Evolutionary conservation across 257 asterid genomes (phyloP), one percentile per base, ranked within the genome.

Genomic region (Scutellaria minor): DNA sequence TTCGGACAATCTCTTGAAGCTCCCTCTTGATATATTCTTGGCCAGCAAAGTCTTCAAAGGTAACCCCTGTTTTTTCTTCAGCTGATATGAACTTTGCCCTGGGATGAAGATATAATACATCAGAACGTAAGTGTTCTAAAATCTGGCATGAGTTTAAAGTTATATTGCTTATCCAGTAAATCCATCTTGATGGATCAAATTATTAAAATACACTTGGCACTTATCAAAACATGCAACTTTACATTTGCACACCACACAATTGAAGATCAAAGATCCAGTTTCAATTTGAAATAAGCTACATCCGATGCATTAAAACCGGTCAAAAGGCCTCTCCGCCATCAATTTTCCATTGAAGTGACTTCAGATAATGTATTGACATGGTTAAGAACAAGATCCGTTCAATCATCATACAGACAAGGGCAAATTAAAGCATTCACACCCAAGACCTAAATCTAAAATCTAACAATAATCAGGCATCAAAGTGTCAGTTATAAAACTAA

Each of bases 1-100:
- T 94, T 9, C 89, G 78, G 56, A 94, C 99, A 74, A 94, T 88
- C 91, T 94, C 99, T 80, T 91, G 97, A 56, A 94, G 85, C 80
- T 94, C 99, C 83, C 95, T 90, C 89, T 94, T 94, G 72, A 94
- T 94, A 80, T 94, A 94, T 77, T 94, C 99, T 85, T 94, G 99
- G 54, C 99, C 99, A 70, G 99, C 99, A 79, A 94, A 94, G 82
- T 94, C 98, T 69, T 91, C 99, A 69, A 94, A 94, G 53, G 98
- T 91, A 74, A 94, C 85, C 62, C 99, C 99, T 64, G 99, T 94
- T 77, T 85, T 94, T 73, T 91, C 97, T 86, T 94, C 99, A 15
- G 99, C 98, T 69, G 99, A 94, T 73, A 94, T 90, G 75, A 94
- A 94, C 76, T 91, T 94, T 68, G 98, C 99, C 83, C 99, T 91